Evolutionary conservation across 192 early-diverging fungal genomes (phyloP).

Genomic region (Chytriomyces hyalinus): DNA sequence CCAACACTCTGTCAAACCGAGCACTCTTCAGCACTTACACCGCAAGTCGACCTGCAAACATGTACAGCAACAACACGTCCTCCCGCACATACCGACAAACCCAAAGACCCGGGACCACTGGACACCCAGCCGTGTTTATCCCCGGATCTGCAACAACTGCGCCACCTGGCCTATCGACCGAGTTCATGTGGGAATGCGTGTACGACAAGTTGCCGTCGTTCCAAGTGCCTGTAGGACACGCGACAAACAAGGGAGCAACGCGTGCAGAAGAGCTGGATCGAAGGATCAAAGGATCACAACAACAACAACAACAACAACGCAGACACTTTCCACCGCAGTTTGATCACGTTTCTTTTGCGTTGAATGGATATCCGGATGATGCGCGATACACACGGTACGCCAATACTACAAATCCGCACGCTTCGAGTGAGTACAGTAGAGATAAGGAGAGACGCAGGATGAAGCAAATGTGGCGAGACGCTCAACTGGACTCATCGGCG

Average conservation of each 20-base stretch:
- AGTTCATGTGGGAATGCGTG: constrained; percentile 20
- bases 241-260: neutral
- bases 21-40: too few species aligned
- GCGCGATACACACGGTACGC: neutral
- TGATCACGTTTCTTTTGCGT: neutral
- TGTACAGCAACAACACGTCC: too few species aligned
- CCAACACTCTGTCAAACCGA: too few species aligned
- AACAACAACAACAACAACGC: neutral
- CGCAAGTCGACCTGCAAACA: too few species aligned
- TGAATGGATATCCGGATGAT: neutral
- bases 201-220: constrained; percentile 12
- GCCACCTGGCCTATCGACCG: constrained; percentile 16
- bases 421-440: neutral
- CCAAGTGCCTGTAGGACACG: neutral
- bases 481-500: neutral
- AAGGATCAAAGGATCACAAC: neutral
- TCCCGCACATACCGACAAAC: too few species aligned
- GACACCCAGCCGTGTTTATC: constrained; percentile 12
- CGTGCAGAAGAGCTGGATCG: neutral
- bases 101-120: neutral
- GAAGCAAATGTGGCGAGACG: neutral
- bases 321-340: neutral
- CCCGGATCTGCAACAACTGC: neutral
- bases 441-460: neutral
- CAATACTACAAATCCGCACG: neutral